Conservation (phyloP, 192 early-diverging fungal genomes). For the Backusella psychrophila region DNA sequence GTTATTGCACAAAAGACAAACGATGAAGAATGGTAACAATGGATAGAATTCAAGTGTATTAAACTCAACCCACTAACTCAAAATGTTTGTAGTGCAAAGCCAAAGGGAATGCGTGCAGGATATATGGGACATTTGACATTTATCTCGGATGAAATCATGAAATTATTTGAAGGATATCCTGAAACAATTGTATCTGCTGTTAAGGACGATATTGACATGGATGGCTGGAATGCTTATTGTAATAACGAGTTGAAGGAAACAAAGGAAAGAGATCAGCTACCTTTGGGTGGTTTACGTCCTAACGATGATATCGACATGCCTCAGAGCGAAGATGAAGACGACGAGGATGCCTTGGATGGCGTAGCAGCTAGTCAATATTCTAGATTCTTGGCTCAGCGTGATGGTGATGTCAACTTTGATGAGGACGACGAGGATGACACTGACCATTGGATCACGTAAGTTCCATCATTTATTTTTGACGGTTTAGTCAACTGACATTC, state of each 20-base stretch:
- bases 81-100: slow-evolving; percentile 54
- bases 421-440: slow-evolving; percentile 29
- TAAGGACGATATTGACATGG: slow-evolving; percentile 44
- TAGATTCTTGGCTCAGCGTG: slow-evolving; percentile 14
- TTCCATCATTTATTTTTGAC: background rate
- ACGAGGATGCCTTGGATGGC: slow-evolving; percentile 18
- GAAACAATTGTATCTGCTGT: slow-evolving; percentile 33
- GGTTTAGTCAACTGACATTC: background rate
- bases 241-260: slow-evolving; percentile 13
- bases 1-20: slow-evolving; percentile 80
- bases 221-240: slow-evolving; percentile 56
- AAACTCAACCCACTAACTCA: too few species aligned
- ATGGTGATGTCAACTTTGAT: background rate
- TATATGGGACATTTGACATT: slow-evolving; percentile 99
- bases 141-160: slow-evolving; percentile 92
- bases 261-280: slow-evolving; percentile 32
- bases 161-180: slow-evolving; percentile 73
- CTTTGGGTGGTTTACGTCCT: slow-evolving; percentile 51
- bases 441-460: slow-evolving; percentile 31
- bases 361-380: slow-evolving; percentile 17
- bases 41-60: too few species aligned
- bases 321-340: slow-evolving; percentile 22
- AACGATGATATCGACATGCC: slow-evolving; percentile 36
- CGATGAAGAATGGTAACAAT: slow-evolving; percentile 73
- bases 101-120: slow-evolving; percentile 88